Evolutionary conservation across 1,284 basidiomycete genomes (phyloP).

Genomic region (Entoloma clypeatum): DNA sequence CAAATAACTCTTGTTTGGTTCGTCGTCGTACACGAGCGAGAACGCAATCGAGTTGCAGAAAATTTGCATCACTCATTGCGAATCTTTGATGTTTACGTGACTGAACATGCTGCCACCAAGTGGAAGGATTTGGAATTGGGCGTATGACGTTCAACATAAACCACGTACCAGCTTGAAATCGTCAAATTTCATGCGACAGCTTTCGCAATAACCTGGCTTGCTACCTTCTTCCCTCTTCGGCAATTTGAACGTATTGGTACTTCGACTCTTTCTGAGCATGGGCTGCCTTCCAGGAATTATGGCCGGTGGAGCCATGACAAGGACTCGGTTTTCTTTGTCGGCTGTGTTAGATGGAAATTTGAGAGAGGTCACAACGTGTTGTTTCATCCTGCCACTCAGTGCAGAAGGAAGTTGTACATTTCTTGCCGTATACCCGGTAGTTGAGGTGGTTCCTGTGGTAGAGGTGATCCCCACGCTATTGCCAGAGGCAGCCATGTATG

Average conservation of each 20-base stretch:
- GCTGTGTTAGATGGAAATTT: slow-evolving; percentile 36
- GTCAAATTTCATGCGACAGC: slow-evolving; percentile 88
- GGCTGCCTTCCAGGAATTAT: slow-evolving; percentile 50
- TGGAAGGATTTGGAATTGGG: slow-evolving; percentile 6
- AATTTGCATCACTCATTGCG: slow-evolving; percentile 79
- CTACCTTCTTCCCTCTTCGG: slow-evolving; percentile 78
- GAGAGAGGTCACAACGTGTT: slow-evolving; percentile 61
- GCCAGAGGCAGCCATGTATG: slow-evolving; percentile 86
- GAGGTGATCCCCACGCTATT: slow-evolving; percentile 94
- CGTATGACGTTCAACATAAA: slow-evolving; percentile 7
- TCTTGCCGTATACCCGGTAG: slow-evolving; percentile 45
- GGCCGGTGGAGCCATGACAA: slow-evolving; percentile 64
- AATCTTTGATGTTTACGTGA: slow-evolving; percentile 83
- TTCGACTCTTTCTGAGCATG: slow-evolving; percentile 67
- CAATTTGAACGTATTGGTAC: slow-evolving; percentile 71
- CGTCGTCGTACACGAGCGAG: slow-evolving; percentile 72
- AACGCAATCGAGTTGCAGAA: slow-evolving; percentile 77
- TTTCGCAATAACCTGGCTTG: slow-evolving; percentile 98
- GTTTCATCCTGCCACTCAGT: slow-evolving; percentile 55
- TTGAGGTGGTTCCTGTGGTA: slow-evolving; percentile 84
- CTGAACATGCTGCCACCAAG: slow-evolving; percentile 66
- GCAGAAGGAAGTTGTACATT: slow-evolving; percentile 46
- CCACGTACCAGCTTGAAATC: slow-evolving; percentile 78
- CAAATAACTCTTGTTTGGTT: slow-evolving; percentile 44
- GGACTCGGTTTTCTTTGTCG: slow-evolving; percentile 32